Conservation (phyloP, 257 asterid genomes). For the Penstemon davidsonii region DNA sequence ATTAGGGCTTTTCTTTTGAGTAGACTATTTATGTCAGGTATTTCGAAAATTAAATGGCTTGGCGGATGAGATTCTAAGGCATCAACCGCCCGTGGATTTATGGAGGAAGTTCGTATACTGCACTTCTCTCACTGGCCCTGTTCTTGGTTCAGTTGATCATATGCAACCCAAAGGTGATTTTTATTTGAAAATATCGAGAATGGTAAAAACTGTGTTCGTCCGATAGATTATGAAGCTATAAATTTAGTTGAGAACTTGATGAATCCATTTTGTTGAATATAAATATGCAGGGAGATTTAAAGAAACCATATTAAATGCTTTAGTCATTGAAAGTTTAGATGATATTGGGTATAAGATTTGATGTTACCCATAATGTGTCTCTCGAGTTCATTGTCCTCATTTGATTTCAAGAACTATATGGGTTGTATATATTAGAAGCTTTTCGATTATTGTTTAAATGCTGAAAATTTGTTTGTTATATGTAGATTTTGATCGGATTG, state of each 20-base stretch:
- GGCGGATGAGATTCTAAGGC: constrained; percentile 73
- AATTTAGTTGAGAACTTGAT: background rate
- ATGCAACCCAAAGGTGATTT: constrained; percentile 83
- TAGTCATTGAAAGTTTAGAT: background rate
- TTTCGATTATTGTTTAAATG: constrained; percentile 22
- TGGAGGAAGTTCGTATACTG: constrained; percentile 97
- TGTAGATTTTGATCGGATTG: constrained; percentile 80
- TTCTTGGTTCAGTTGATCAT: constrained; percentile 89
- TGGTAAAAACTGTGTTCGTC: background rate
- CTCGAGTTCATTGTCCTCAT: constrained; percentile 10
- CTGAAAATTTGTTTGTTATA: constrained; percentile 20
- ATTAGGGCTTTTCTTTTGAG: constrained; percentile 38
- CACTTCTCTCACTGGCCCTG: constrained; percentile 77
- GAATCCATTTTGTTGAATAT: background rate
- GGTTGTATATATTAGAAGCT: constrained; percentile 11
- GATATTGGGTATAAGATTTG: background rate
- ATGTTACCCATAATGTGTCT: background rate
- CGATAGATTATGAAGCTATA: constrained; percentile 6
- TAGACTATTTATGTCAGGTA: constrained; percentile 53
- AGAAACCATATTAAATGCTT: background rate
- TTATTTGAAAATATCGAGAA: constrained; percentile 4
- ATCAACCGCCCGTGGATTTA: constrained; percentile 84
- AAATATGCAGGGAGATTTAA: background rate
- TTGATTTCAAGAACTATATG: constrained; percentile 6
- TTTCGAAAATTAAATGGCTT: constrained; percentile 78